These are phyloP conservation scores for Takashimella tepidaria DNA, from an alignment of 1,284 basidiomycete species.

Conservation along the genomic window DNA sequence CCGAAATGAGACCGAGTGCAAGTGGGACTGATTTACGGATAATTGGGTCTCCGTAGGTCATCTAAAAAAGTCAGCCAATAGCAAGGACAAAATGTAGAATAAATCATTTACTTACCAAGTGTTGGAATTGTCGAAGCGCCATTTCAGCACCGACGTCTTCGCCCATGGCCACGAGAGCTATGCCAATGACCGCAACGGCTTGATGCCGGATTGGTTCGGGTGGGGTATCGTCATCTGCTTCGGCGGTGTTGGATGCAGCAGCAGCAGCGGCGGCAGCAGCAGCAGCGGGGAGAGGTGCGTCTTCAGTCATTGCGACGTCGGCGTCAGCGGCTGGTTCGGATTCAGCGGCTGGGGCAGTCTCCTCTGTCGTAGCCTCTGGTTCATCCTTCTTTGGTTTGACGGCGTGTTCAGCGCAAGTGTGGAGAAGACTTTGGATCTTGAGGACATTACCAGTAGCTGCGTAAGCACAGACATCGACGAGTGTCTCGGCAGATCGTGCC, in stretches of 20 bases:
- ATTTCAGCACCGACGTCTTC: conserved; percentile 98
- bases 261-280: conserved; percentile 11
- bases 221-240: conserved; percentile 52
- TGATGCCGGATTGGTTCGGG: conserved; percentile 79
- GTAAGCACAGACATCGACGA: conserved; percentile 92
- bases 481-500: conserved; percentile 81
- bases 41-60: conserved; percentile 96
- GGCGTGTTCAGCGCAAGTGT: conserved; percentile 88
- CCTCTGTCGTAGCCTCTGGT: conserved; percentile 18
- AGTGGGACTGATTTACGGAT: conserved; percentile 94
- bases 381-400: conserved; percentile 50
- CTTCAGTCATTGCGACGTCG: conserved; percentile 2
- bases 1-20: conserved; percentile 87
- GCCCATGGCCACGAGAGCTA: conserved; percentile 95
- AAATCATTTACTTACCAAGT: conserved; percentile 59
- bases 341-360: conserved; percentile 4
- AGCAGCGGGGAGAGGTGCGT: conserved; percentile 11
- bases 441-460: conserved; percentile 95
- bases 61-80: conserved; percentile 57
- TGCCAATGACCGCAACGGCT: conserved; percentile 88
- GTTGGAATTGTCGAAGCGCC: conserved; percentile 89
- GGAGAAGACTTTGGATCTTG: conserved; percentile 87
- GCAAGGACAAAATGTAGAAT: not conserved
- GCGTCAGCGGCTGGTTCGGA: conserved; percentile 8
- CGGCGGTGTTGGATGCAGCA: conserved; percentile 16